Evolutionary conservation across 495 filamentous ascomycete species (phyloP), one percentile per base, ranked within the genome.

Genomic region (Eremomyces bilateralis): DNA sequence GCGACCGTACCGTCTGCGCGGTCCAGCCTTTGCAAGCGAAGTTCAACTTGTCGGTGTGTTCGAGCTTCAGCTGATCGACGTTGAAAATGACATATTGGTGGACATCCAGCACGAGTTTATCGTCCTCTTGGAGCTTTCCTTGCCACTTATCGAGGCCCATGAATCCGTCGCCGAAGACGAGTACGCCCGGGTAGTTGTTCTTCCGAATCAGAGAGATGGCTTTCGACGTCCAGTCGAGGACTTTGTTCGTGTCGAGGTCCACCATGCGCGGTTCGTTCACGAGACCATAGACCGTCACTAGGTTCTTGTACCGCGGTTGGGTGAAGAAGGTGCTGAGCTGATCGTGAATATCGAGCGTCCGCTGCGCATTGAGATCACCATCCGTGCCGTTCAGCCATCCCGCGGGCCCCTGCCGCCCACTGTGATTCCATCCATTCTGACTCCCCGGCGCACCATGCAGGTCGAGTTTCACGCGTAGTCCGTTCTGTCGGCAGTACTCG

Each of bases 401-500:
- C 27, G 82, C 64, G 4, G 55, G 37, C n/a, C 74, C 79, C 40
- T 64, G 64, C 35, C 59, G 58, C 5, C 77, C 78, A 29, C 62
- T 69, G 51, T 83, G 81, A 49, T 81, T 80, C 50, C 80, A 82
- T 13, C 79, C 79, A 43, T 85, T 85, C 48, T 85, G 79, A 17
- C 69, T 76, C 6, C 74, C 77, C 15, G 78, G 79, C 15, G 68
- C 75, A 13, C 64, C 83, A 53, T 99, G 90, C 2, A 92, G 61
- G 49, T 99, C 90, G 3, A 99, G 72, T 40, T 95, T 99, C 25
- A 99, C 73, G 1, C 90, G 71, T 6, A 99, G 61, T 1, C 90
- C 90, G 49, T 93, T 79, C 46, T 85, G 81, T n/a, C 90, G 71
- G 20, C 75, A 75, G 56, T 76, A 95, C 46, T 99, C 90, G 43